Conservation (phyloP, 306 rosid genomes). For the Citrullus mucosospermus region DNA sequence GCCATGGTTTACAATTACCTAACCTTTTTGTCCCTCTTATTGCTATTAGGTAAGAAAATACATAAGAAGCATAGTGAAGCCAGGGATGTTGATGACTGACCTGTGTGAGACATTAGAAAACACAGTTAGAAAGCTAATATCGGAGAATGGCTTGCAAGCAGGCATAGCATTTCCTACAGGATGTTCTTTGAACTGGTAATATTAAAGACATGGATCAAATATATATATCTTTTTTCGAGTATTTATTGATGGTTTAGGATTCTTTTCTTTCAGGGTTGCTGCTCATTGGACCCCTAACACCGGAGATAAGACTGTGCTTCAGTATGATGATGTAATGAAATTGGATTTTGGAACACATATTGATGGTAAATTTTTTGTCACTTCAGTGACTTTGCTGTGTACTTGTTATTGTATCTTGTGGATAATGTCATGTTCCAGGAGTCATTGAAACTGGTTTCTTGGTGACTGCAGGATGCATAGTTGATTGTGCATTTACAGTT, state of each 20-base stretch:
- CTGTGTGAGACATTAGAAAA: conserved; percentile 88
- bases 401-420: background rate
- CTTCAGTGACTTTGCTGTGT: background rate
- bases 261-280: conserved; percentile 58
- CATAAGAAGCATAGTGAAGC: conserved; percentile 68
- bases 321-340: conserved; percentile 93
- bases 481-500: conserved; percentile 93
- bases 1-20: background rate
- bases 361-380: conserved; percentile 44
- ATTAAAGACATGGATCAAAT: background rate
- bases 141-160: conserved; percentile 88
- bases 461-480: conserved; percentile 54
- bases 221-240: background rate
- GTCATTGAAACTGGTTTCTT: conserved; percentile 6
- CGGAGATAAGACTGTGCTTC: conserved; percentile 89
- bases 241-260: conserved; percentile 11
- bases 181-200: conserved; percentile 89
- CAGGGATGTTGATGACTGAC: conserved; percentile 94
- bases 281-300: conserved; percentile 99
- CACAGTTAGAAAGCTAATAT: conserved; percentile 74
- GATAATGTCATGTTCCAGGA: background rate
- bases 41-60: conserved; percentile 69
- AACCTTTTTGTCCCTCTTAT: background rate
- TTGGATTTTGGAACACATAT: conserved; percentile 95
- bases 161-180: conserved; percentile 99